These are phyloP conservation scores for Kurtzmaniella quercitrusa DNA, from an alignment of 1,139 yeast species.

Conservation along the genomic window DNA sequence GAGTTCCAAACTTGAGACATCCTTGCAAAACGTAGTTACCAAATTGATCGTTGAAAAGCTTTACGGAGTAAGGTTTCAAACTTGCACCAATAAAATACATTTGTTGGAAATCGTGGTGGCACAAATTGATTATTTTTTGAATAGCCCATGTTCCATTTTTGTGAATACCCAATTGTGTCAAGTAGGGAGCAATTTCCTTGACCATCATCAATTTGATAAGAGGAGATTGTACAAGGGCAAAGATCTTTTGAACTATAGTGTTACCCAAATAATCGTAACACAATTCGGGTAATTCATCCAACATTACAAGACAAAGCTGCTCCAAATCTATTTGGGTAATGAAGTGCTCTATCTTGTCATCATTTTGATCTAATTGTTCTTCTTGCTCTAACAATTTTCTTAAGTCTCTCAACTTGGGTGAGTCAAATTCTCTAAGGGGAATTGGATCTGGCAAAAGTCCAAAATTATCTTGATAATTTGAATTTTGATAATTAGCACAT, in stretches of 20 bases:
- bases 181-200: constrained; percentile 68
- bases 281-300: constrained; percentile 85
- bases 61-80: constrained; percentile 77
- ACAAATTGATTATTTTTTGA: constrained; percentile 83
- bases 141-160: constrained; percentile 99
- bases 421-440: constrained; percentile 70
- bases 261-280: constrained; percentile 94
- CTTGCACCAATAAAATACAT: constrained; percentile 64
- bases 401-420: constrained; percentile 69
- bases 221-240: constrained; percentile 63
- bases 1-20: constrained; percentile 82
- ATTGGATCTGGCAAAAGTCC: constrained; percentile 72
- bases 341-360: constrained; percentile 14
- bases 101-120: constrained; percentile 61
- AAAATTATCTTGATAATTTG: constrained; percentile 43
- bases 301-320: constrained; percentile 78
- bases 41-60: constrained; percentile 89
- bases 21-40: constrained; percentile 97
- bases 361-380: constrained; percentile 9
- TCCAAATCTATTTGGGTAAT: constrained; percentile 60
- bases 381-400: constrained; percentile 49
- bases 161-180: constrained; percentile 92
- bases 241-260: constrained; percentile 89
- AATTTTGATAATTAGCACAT: constrained; percentile 29
- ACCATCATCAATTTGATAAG: constrained; percentile 79